Base-by-base conservation (phyloP, 352 stramenopile genomes). In the Phytophthora macrochlamydospora region DNA sequence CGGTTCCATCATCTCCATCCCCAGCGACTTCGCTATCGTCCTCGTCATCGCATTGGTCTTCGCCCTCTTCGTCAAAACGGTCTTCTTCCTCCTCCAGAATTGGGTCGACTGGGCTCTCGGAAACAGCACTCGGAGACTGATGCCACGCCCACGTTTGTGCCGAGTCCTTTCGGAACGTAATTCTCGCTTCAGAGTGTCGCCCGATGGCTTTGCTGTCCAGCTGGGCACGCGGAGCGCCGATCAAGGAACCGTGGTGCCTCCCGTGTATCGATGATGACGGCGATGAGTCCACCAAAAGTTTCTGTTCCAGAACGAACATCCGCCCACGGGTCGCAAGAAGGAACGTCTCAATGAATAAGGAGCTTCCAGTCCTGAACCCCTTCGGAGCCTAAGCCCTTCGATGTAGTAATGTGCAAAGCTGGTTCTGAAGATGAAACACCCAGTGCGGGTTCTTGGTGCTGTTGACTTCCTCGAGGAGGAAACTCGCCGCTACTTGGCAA, bases 71-170 rank as follows among this genome's bases (percentile, higher is more conserved):
- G 32, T 73, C 48, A 14, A 65, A 73, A 12, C 51, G 37, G 24
- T 81, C 69, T 1, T 73, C 30, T 18, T 67, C 60, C 2, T 72
- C 63, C 33, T 68, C 59, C 18, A 61, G 51, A 18, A 71, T 71
- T 1, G 52, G 65, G 18, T 73, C 62, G 24, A 70, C 56, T 2
- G 51, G 52, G n/a, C 38, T 65, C 38, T 58, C 42, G 44, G 53
- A 43, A 42, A 52, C 56, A 7, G 62, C 7, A 2, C 43, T 51
- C 48, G 60, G 28, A 24, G 68, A 30, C 44, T 57, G 38, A 45
- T 76, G 50, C 81, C 81, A 90, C 8, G 67, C 68, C 81, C 81
- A 90, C 24, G 81, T 90, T 51, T 87, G 78, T 3, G 81, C 73
- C 4, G 81, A 81, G 37, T 73, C 55, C 7, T 73, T 69, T 12